Evolutionary conservation across 768 basidiomycete species (phyloP), one percentile per base, ranked within the genome.

Genomic region (Tulasnella sp.): DNA sequence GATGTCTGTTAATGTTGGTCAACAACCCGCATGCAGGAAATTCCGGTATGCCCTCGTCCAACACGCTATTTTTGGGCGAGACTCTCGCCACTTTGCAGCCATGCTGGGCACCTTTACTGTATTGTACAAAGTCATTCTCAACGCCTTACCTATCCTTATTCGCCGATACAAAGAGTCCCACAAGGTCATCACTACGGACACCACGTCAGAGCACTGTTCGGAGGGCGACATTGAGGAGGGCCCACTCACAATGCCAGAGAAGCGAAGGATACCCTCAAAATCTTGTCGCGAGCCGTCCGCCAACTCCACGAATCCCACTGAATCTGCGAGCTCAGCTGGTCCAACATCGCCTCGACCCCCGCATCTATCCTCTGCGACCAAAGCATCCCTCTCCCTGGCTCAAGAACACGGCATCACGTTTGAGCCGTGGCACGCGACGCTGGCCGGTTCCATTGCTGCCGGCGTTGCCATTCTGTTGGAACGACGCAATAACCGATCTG

Each of bases 1-100:
- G 36, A 35, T 36, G 49, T 39, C 19, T 29, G 45, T 21, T 43
- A 25, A 43, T 25, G 45, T 46, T 31, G 21, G 11, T n/a, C 2
- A 15, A 25, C 45, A 27, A 25, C 36, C 36, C 7, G 5, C 54
- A 41, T 46, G 37, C 63, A 91, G 86, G 63, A 71, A 78, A n/a
- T 69, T 76, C 54, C 79, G 84, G 8, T 69, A 85, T 6, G 69
- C 78, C 3, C 67, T 91, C 21, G 74, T 96, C 49, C 78, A 84
- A 3, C 85, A 79, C 70, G 92, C 90, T 0, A 72, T 94, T 41
- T 86, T 96, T 62, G 91, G 91, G 0, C 61, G 72, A 39, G 92
- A 96, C 65, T 82, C 87, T 0, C 77, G 84, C 65, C 74, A 92
- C 17, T 93, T 94, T 61, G 87, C 83, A 3, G 80, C 83, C 0